Base-by-base conservation (phyloP, 2,329 filamentous ascomycete genomes). In the Pseudogymnoascus sp. region DNA sequence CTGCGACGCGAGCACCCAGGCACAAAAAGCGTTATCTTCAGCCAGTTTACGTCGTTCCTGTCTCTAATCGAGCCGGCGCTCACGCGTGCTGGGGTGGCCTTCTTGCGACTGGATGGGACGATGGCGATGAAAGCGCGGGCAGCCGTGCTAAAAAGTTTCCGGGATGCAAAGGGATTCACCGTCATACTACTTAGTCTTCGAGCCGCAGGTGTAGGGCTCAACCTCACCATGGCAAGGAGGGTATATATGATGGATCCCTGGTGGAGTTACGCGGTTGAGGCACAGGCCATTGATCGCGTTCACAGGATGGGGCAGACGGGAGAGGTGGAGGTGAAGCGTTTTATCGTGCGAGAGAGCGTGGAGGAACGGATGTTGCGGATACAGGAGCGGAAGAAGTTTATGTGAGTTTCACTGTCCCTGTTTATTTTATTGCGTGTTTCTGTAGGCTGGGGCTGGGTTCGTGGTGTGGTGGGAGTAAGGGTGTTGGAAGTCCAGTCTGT, bases 211-310 rank as follows among this genome's bases (percentile, higher is more conserved):
- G 95, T 99, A 0, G 95, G 95, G 0, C 80, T 99, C 48, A 99
- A 99, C 73, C 77, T 99, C 66, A 98, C 93, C 0, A 88, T 87
- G 69, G 95, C 95, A 5, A 91, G 88, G 68, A 82, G 90, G 63
- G 96, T 99, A 4, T 99, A 89, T 78, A 96, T 99, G 90, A 98
- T 99, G 95, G 95, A 99, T 76, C 95, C 95, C 0, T 99, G 95
- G 95, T 99, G 95, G 95, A 96, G 90, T 73, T 99, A 93, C 76
- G 93, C 95, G 0, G 88, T 98, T 11, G 95, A 99, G 77, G 92
- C 93, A 4, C 95, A 99, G 77, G 95, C 95, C 7, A 98, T 99
- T 72, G 95, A 99, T 78, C 90, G 95, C 1, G 92, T 99, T 36
- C 95, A 99, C 79, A 86, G 95, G 7, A 97, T 99, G 90, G 95